Conservation (phyloP, 768 basidiomycete species). For the Panaeolus cyanescens region DNA sequence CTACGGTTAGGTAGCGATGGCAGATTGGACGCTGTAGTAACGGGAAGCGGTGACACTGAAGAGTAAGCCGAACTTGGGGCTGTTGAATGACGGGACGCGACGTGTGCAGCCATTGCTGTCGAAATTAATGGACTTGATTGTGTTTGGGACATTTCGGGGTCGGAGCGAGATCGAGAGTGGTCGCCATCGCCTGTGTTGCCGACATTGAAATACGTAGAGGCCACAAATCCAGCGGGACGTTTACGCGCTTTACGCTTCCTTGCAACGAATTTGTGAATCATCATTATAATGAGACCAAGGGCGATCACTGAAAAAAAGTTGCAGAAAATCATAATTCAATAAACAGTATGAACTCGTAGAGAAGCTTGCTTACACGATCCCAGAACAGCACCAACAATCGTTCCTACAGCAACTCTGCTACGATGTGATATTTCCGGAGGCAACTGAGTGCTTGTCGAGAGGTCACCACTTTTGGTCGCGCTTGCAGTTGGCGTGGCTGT, state of each 20-base stretch:
- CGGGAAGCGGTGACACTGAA: slow-evolving; percentile 13
- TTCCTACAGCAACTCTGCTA: slow-evolving; percentile 8
- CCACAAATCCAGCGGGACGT: slow-evolving; percentile 17
- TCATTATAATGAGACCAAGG: slow-evolving; percentile 19
- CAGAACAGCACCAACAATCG: slow-evolving; percentile 15
- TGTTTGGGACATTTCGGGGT: slow-evolving; percentile 21
- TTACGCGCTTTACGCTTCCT: slow-evolving; percentile 21
- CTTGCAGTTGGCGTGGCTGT: not conserved
- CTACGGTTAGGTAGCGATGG: not conserved
- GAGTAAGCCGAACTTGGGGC: not conserved
- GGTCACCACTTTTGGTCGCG: not conserved
- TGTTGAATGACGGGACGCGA: slow-evolving; percentile 9
- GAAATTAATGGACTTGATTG: slow-evolving; percentile 18
- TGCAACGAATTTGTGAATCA: slow-evolving; percentile 19
- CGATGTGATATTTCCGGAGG: not conserved
- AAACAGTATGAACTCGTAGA: too few relatives aligned
- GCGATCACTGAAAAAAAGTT: not conserved
- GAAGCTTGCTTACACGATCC: slow-evolving; percentile 15
- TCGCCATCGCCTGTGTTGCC: slow-evolving; percentile 3
- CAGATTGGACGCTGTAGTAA: not conserved
- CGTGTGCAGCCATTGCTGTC: slow-evolving; percentile 13
- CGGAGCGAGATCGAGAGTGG: slow-evolving; percentile 4
- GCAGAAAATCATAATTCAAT: not conserved
- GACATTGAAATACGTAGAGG: slow-evolving; percentile 13
- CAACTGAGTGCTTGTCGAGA: not conserved